Base-by-base conservation (phyloP, 2,329 filamentous ascomycete species). In the Aspergillus glaucus region DNA sequence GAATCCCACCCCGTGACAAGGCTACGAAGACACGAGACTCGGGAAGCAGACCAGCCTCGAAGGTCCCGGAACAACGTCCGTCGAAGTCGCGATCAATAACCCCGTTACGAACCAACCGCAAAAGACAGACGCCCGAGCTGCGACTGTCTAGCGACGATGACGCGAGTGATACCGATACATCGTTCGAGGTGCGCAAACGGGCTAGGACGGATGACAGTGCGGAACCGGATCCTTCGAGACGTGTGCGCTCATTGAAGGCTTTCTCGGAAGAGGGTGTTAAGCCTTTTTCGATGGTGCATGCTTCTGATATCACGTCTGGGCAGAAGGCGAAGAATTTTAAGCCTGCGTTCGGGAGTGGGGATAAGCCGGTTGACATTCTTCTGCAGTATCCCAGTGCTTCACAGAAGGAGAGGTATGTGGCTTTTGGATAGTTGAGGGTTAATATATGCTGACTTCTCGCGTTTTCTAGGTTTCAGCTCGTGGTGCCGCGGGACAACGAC, bases 341-440 rank as follows among this genome's bases (percentile, higher is more conserved):
- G 53, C 71, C 74, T 22, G 78, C 75, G 21, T 79, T 77, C 57
- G 71, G 72, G 10, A 72, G 68, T 39, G 66, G 65, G 42, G 64
- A 67, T 10, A 68, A 72, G 43, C 66, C 74, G 17, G 62, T 66
- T 24, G 68, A 73, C 9, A 80, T 94, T 50, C 75, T 84, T 62
- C 72, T 97, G 57, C 87, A 93, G 66, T 97, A 97, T 68, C 92
- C 93, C 8, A 91, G 88, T 66, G 75, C 78, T 53, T 79, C 82
- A 48, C 77, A 78, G 44, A 79, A 79, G 46, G 88, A 93, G 69
- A 81, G 78, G 82, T 87, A 73, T 46, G 45, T 4, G 21, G 15
- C 9, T 8, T 1, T 21, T n/a, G 15, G 6, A 7, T 15, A 19
- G 32, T 22, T 30, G 15, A 43, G 7, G 19, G 36, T 28, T 32